A percentile compares a stretch with the other conserved stretches of the same genome.
Evolutionary conservation across 1,139 yeast genomes (phyloP).

Genomic region (Kurtzmaniella quercitrusa): DNA sequence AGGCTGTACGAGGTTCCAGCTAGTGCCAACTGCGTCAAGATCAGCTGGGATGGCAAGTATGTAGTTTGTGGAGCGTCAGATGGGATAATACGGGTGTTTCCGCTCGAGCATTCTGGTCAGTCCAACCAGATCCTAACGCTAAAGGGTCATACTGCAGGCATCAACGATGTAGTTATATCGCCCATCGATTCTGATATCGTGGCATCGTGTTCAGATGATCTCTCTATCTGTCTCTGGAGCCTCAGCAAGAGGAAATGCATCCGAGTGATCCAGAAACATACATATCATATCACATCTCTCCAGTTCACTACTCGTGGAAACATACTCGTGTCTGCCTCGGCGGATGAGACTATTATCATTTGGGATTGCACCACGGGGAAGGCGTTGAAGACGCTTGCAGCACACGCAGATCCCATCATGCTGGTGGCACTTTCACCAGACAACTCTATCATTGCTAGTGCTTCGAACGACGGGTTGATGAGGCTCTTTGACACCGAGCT

Average conservation of each 20-base stretch:
- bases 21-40: neutral
- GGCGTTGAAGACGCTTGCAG: conserved; percentile 76
- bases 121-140: conserved; percentile 20
- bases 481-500: conserved; percentile 83
- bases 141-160: conserved; percentile 62
- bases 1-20: neutral
- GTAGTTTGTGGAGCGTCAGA: neutral
- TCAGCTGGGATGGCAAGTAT: neutral
- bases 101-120: neutral
- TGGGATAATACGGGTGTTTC: neutral
- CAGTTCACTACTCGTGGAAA: conserved; percentile 73
- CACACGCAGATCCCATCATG: conserved; percentile 90
- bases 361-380: conserved; percentile 83
- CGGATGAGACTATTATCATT: conserved; percentile 85
- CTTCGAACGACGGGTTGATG: conserved; percentile 87
- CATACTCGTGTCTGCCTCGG: conserved; percentile 73
- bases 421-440: conserved; percentile 72
- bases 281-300: conserved; percentile 77
- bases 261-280: conserved; percentile 70
- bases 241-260: conserved; percentile 47
- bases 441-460: conserved; percentile 78
- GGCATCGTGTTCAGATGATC: conserved; percentile 87
- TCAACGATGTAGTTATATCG: conserved; percentile 71
- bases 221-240: conserved; percentile 74
- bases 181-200: conserved; percentile 64